Evolutionary conservation across 1,284 basidiomycete genomes (phyloP), one percentile per base, ranked within the genome.

Genomic region (Fomitopsis betulina): DNA sequence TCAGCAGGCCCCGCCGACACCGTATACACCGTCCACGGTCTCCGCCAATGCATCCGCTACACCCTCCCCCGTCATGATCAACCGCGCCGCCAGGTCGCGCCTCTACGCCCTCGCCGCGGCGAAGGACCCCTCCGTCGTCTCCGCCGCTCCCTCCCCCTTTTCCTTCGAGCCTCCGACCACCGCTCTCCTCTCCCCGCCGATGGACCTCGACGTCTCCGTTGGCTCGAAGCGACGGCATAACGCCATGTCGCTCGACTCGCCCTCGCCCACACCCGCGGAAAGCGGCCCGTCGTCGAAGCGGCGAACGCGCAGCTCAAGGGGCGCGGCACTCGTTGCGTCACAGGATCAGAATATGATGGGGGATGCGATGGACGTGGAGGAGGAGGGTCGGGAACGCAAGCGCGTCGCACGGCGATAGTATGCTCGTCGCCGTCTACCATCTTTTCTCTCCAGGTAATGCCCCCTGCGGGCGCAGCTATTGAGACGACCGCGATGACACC

Each of bases 201-300:
- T 43, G 58, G 15, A 56, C 47, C 25, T 37, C 58, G 54, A 62
- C 7, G 58, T 69, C 19, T 40, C 62, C 17, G 63, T 70, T 2
- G 73, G 75, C 39, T 64, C 71, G 37, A 77, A 77, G 61, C 71
- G 75, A 1, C 67, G 76, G 23, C 73, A 76, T 55, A 72, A 73
- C 27, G 66, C 68, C 39, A 73, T 73, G 65, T 60, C 68, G 39
- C 62, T 69, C 21, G 71, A 71, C 40, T 54, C 65, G 8, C 55
- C 62, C 7, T 32, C 68, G 19, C 21, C 60, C 37, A 55, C 58
- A 25, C 53, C 55, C 12, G 49, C 56, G 3, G 59, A 51, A 19
- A 35, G 62, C 27, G 59, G 60, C 56, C 58, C 63, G 35, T 60
- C 58, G 21, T 37, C 49, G 45, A 53, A 68, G 30, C 63, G 70